phyloP scores from a whole-genome alignment of 2,329 filamentous ascomycete genomes.

The Coccinonectria pachysandricola region DNA sequence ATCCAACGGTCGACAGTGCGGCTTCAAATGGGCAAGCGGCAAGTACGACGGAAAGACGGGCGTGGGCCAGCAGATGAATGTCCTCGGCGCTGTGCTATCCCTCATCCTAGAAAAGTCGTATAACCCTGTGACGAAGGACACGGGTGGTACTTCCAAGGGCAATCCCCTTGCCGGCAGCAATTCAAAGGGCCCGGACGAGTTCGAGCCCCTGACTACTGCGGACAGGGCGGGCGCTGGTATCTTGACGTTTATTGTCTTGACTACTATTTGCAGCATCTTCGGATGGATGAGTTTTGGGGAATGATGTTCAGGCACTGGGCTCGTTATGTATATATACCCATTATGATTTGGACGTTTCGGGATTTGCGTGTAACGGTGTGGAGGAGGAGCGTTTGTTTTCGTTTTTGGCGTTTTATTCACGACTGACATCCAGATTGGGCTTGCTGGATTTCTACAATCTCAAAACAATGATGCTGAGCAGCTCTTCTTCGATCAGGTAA shows the following conservation, averaged over 20 bases:
- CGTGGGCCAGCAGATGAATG: slow-evolving; percentile 51
- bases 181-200: slow-evolving; percentile 20
- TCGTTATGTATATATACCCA: background rate
- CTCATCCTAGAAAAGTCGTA: slow-evolving; percentile 35
- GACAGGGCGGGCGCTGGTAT: slow-evolving; percentile 39
- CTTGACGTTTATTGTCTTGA: slow-evolving; percentile 35
- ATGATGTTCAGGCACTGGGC: slow-evolving; percentile 7
- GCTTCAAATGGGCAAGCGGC: slow-evolving; percentile 42
- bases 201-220: slow-evolving; percentile 32
- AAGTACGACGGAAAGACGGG: slow-evolving; percentile 44
- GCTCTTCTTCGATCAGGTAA: too few relatives aligned
- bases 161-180: slow-evolving; percentile 32
- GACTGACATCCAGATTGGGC: too few relatives aligned
- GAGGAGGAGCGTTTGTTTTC: too few relatives aligned
- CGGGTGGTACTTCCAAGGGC: slow-evolving; percentile 42
- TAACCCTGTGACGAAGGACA: slow-evolving; percentile 33
- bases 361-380: too few relatives aligned
- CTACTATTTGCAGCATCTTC: slow-evolving; percentile 29
- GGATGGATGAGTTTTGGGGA: slow-evolving; percentile 38
- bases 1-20: slow-evolving; percentile 37
- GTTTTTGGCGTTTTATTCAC: too few relatives aligned
- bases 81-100: slow-evolving; percentile 43
- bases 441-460: too few relatives aligned
- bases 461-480: too few relatives aligned
- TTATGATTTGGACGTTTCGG: slow-evolving; percentile 1